Base-by-base conservation (phyloP, 108 stramenopile genomes). In the Nitzschia palea region DNA sequence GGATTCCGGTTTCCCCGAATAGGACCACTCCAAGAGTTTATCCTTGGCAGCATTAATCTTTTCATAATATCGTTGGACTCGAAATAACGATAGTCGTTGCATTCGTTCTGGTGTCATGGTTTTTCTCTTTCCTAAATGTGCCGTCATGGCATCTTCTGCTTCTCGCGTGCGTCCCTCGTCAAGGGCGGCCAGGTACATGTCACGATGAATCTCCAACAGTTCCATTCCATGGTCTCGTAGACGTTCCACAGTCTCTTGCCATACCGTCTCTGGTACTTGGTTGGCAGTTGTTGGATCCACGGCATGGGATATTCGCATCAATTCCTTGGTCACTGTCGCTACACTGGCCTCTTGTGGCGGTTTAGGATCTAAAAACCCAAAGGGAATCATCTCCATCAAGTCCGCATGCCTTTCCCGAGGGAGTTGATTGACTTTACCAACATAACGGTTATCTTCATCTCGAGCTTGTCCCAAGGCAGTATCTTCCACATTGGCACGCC, bases 141-240 rank as follows among this genome's bases (percentile, higher is more conserved):
- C 80, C 17, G 83, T 86, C 81, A 91, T 91, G 27, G 83, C 83
- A 18, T 74, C 76, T 62, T 91, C 89, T 15, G 83, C 76, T 56
- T 83, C 76, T 12, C 91, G 69, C 31, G 71, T 66, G 37, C 79
- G 67, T 40, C 88, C 87, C 61, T 93, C 91, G 60, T 93, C 86
- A 10, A 93, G 47, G 4, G 91, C 91, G 22, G 91, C 88, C 28
- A 90, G 28, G 50, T 90, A 93, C 91, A 93, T 93, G 66, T 93
- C 88, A 30, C 86, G 73, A 65, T 93, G 91, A 40, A 84, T 85
- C 12, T 87, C 84, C 45, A 89, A 58, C 34, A 89, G 64, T 56
- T 82, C 74, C 48, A 68, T 73, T 15, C 90, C 90, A 23, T 88
- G 71, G 18, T 78, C 45, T 66, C 77, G 68, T 32, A 91, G 42